phyloP scores from a whole-genome alignment of 257 asterid species.

The Paulownia fortunei region DNA sequence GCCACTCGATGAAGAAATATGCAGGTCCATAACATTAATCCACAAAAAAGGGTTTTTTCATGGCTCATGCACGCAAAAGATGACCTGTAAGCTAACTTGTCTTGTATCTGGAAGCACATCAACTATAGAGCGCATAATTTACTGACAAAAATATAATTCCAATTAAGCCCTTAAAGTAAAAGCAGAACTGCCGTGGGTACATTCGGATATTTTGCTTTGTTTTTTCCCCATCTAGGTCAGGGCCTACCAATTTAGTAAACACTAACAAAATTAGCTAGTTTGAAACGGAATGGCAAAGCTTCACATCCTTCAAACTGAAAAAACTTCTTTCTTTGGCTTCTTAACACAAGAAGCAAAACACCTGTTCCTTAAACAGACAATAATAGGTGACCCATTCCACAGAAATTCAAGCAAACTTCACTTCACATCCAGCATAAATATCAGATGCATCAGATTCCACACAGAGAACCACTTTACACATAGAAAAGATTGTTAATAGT shows the following conservation, averaged over 20 bases:
- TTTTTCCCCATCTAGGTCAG: background rate
- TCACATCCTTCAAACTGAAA: background rate
- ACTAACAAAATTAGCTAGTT: background rate
- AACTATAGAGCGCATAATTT: background rate
- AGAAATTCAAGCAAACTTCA: background rate
- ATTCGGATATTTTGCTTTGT: background rate
- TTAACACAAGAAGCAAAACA: background rate
- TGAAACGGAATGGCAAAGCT: background rate
- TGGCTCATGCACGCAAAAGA: background rate
- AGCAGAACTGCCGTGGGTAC: background rate
- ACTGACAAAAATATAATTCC: background rate
- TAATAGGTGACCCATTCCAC: background rate
- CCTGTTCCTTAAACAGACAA: background rate
- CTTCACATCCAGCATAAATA: background rate
- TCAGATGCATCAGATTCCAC: background rate
- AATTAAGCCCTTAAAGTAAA: background rate
- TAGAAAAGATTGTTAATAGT: background rate
- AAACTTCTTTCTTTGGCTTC: background rate
- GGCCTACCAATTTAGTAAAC: background rate
- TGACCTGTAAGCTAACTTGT: background rate
- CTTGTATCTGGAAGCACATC: background rate
- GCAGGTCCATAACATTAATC: background rate
- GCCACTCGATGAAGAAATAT: background rate
- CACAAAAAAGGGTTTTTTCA: background rate
- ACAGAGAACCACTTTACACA: background rate